phyloP scores from a whole-genome alignment of 306 rosid genomes.

The Cucumis cinereus region DNA sequence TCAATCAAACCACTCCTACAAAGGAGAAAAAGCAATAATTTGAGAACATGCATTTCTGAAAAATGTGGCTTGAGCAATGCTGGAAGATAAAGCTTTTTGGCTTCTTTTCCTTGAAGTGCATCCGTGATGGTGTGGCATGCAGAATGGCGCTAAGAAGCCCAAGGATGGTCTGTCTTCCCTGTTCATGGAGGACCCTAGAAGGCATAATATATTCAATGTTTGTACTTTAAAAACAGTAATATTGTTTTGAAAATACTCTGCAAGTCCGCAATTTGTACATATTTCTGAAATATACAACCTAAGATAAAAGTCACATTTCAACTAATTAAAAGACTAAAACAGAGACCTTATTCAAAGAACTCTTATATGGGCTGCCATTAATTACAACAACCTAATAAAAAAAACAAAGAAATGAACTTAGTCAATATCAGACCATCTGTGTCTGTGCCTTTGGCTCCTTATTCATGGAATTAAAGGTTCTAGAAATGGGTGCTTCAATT shows the following conservation, averaged over 20 bases:
- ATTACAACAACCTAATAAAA: neutral
- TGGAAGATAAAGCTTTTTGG: neutral
- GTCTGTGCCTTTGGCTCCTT: neutral
- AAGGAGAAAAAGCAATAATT: neutral
- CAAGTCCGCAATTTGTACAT: neutral
- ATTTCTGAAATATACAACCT: neutral
- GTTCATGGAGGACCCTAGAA: conserved; percentile 99
- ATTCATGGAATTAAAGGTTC: neutral
- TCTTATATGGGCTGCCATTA: no score
- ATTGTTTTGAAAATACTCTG: neutral
- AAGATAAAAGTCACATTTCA: neutral
- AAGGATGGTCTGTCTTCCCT: conserved; percentile 92
- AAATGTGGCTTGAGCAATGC: neutral
- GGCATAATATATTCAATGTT: conserved; percentile 21
- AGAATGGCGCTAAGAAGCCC: conserved; percentile 87
- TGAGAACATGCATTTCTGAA: neutral
- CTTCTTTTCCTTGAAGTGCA: conserved; percentile 51
- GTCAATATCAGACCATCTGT: neutral
- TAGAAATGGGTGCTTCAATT: neutral
- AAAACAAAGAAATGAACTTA: neutral
- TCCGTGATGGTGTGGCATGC: conserved; percentile 83
- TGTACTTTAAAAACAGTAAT: neutral
- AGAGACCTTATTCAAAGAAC: neutral
- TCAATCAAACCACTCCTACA: conserved; percentile 37
- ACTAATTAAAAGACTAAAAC: neutral